phyloP scores from a whole-genome alignment of 2,329 filamentous ascomycete species.

The Endothia cerciana region DNA sequence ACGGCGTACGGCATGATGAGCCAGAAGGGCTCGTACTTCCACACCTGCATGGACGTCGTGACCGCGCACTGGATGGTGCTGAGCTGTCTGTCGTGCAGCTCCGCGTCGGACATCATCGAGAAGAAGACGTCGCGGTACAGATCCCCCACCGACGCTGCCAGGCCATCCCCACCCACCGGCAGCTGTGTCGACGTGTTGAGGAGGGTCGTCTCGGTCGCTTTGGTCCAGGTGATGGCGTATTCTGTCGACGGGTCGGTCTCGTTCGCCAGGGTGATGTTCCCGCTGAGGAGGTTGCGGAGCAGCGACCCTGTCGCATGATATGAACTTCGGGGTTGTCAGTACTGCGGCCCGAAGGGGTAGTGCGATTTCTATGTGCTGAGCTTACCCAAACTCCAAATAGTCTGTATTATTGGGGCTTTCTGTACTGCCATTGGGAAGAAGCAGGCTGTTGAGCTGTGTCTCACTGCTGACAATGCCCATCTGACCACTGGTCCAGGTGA shows the following conservation, averaged over 20 bases:
- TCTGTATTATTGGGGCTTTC: slow-evolving; percentile 19
- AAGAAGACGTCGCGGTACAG: slow-evolving; percentile 26
- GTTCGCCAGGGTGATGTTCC: slow-evolving; percentile 25
- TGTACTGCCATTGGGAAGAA: slow-evolving; percentile 21
- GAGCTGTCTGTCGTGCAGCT: slow-evolving; percentile 22
- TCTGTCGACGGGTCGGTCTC: slow-evolving; percentile 18
- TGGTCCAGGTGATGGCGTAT: slow-evolving; percentile 17
- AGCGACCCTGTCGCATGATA: slow-evolving; percentile 28
- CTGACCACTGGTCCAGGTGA: slow-evolving; percentile 21
- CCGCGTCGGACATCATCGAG: slow-evolving; percentile 25
- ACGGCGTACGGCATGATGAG: slow-evolving; percentile 28
- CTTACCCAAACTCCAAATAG: slow-evolving; percentile 29
- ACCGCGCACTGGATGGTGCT: slow-evolving; percentile 12
- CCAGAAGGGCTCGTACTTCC: slow-evolving; percentile 29
- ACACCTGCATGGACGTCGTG: slow-evolving; percentile 23
- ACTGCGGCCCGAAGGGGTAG: not conserved
- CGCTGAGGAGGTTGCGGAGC: slow-evolving; percentile 24
- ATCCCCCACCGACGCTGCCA: slow-evolving; percentile 16
- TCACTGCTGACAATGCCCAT: slow-evolving; percentile 18
- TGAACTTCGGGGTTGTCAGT: slow-evolving; percentile 7
- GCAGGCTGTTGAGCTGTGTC: slow-evolving; percentile 9
- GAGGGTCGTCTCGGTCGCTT: slow-evolving; percentile 20
- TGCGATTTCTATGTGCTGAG: not conserved
- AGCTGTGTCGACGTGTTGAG: slow-evolving; percentile 18
- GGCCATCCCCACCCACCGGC: slow-evolving; percentile 16